phyloP scores from a whole-genome alignment of 2,329 filamentous ascomycete genomes.

The Sclerotinia minor region DNA sequence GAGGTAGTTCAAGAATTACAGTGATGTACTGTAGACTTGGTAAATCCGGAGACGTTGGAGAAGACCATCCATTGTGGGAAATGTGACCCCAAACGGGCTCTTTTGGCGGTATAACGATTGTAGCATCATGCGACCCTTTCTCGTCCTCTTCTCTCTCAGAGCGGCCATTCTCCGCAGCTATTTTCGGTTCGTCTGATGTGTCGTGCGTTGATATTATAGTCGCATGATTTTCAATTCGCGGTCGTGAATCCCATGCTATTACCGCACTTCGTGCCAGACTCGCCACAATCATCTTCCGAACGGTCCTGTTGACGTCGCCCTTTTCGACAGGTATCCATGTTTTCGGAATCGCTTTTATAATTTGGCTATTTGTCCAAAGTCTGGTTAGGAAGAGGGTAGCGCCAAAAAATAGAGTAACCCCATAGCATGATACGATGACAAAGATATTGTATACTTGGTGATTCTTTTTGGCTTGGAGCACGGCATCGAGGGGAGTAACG shows the following conservation, averaged over 20 bases:
- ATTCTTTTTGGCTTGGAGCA: conserved; percentile 72
- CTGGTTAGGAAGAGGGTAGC: conserved; percentile 77
- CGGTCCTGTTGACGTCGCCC: conserved; percentile 73
- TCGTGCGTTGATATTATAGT: conserved; percentile 38
- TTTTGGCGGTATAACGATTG: conserved; percentile 32
- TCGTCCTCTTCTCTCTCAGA: conserved; percentile 23
- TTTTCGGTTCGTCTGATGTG: conserved; percentile 36
- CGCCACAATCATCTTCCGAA: conserved; percentile 73
- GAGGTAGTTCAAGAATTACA: conserved; percentile 80
- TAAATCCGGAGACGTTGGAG: conserved; percentile 71
- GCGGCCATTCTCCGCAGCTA: conserved; percentile 25
- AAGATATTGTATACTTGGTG: conserved; percentile 76
- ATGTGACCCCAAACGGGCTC: conserved; percentile 72
- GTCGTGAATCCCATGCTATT: conserved; percentile 75
- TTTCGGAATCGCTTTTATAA: conserved; percentile 81
- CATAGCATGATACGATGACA: conserved; percentile 74
- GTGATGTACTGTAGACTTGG: conserved; percentile 80
- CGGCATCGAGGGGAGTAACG: conserved; percentile 76
- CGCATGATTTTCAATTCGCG: conserved; percentile 53
- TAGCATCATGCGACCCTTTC: conserved; percentile 28
- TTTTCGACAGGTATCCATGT: conserved; percentile 83
- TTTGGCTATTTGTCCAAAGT: conserved; percentile 82
- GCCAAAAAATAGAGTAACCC: conserved; percentile 69
- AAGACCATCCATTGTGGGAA: conserved; percentile 84
- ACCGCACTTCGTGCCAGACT: conserved; percentile 75